Evolutionary conservation across 2,329 filamentous ascomycete species (phyloP).

Genomic region (Colletotrichum noveboracense): DNA sequence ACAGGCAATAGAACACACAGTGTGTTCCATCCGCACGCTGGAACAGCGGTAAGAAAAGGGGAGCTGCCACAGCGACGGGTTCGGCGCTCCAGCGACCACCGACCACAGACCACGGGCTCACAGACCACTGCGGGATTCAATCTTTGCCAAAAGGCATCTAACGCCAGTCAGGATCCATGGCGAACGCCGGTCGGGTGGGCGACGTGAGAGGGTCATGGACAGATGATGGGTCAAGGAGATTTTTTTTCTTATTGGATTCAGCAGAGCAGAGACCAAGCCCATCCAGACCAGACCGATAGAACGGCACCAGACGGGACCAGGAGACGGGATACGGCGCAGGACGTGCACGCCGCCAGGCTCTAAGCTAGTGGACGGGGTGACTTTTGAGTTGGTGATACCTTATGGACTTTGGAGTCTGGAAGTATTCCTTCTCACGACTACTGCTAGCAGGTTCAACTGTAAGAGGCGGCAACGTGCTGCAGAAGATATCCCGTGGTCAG

Average conservation of each 20-base stretch:
- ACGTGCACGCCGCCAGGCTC: constrained; percentile 1
- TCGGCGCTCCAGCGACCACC: constrained; percentile 3
- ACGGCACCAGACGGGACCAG: background rate
- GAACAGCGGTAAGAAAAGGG: background rate
- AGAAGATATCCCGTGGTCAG: background rate
- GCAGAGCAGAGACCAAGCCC: background rate
- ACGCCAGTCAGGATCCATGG: constrained; percentile 12
- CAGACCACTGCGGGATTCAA: constrained; percentile 12
- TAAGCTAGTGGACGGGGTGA: background rate
- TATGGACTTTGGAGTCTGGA: background rate
- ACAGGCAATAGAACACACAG: background rate
- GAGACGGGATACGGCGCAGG: background rate
- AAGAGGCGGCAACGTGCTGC: background rate
- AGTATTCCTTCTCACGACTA: background rate
- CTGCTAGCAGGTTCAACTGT: background rate
- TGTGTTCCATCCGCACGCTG: background rate
- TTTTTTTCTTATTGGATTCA: background rate
- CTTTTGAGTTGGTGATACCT: background rate
- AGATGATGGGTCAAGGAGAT: background rate
- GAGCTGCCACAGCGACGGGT: background rate
- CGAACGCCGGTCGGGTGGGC: constrained; percentile 15
- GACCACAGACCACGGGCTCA: constrained; percentile 15
- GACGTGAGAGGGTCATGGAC: background rate
- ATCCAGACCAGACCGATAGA: background rate
- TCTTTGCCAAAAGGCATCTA: background rate